phyloP scores from a whole-genome alignment of 2,329 filamentous ascomycete genomes.

The Ophioceras dolichostomum region DNA sequence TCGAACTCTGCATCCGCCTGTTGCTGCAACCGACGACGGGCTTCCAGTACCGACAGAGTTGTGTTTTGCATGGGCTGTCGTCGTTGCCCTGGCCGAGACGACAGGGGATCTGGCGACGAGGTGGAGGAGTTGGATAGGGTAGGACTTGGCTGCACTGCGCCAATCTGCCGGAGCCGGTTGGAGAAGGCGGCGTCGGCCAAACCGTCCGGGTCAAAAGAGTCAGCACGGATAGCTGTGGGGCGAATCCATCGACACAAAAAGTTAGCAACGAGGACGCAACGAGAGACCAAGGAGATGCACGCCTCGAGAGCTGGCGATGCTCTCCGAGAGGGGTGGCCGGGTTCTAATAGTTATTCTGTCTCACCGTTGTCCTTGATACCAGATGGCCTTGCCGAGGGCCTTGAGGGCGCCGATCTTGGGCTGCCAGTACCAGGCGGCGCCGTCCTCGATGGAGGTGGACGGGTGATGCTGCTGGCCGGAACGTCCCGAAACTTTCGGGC shows the following conservation, averaged over 20 bases:
- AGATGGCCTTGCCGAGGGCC: too few relatives aligned
- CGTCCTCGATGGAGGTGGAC: not conserved
- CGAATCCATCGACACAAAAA: too few relatives aligned
- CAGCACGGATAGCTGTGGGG: constrained; percentile 24
- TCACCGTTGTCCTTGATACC: too few relatives aligned
- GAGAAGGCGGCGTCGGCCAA: constrained; percentile 30
- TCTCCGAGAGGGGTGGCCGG: too few relatives aligned
- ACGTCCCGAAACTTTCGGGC: constrained; percentile 31
- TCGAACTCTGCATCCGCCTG: constrained; percentile 31
- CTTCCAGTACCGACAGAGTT: constrained; percentile 36
- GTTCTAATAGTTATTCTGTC: too few relatives aligned
- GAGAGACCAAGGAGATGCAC: too few relatives aligned
- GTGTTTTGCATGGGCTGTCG: constrained; percentile 22
- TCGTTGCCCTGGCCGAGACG: constrained; percentile 2
- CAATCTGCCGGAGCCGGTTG: constrained; percentile 39
- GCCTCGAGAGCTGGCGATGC: too few relatives aligned
- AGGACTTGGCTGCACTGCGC: constrained; percentile 40
- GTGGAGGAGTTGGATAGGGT: constrained; percentile 40
- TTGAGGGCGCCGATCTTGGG: too few relatives aligned
- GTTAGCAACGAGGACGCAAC: too few relatives aligned
- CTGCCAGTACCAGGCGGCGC: not conserved
- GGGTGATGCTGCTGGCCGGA: too few relatives aligned
- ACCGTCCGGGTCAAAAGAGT: constrained; percentile 28
- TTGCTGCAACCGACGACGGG: constrained; percentile 29
- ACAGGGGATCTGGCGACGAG: constrained; percentile 10